Conservation (phyloP, 768 basidiomycete species). For the Leccinum longicurvipes region DNA sequence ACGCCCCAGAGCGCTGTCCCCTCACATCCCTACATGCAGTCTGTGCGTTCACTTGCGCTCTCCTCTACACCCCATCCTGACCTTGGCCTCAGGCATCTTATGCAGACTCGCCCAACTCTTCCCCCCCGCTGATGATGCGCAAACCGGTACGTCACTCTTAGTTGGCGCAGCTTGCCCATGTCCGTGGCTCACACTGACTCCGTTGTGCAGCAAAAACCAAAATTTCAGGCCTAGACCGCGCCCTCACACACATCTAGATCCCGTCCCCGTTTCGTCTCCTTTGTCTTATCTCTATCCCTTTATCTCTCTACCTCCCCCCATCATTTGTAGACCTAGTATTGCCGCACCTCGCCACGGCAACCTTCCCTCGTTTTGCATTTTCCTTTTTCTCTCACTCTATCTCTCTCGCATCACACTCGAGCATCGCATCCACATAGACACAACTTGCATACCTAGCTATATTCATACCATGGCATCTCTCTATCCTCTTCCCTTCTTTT, state of each 20-base stretch:
- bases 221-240: conserved; percentile 30
- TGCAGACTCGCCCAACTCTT: conserved; percentile 36
- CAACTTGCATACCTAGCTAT: conserved; percentile 33
- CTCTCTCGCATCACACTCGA: conserved; percentile 15
- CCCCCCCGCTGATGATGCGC: conserved; percentile 55
- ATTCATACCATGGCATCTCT: conserved; percentile 35
- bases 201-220: conserved; percentile 28
- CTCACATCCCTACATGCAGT: conserved; percentile 33
- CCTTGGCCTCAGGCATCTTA: conserved; percentile 32
- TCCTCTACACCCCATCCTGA: conserved; percentile 1
- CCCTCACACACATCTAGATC: conserved; percentile 3
- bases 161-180: neutral
- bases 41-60: conserved; percentile 30
- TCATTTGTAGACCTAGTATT: conserved; percentile 23
- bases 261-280: neutral
- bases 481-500: conserved; percentile 1
- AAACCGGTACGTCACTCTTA: conserved; percentile 38
- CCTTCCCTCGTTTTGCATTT: conserved; percentile 16
- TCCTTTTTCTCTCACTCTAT: neutral
- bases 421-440: conserved; percentile 31
- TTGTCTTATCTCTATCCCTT: neutral
- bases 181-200: neutral
- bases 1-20: conserved; percentile 34
- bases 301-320: conserved; percentile 12
- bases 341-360: conserved; percentile 15